Evolutionary conservation across 208 protist species (phyloP), one percentile per base, ranked within the genome.

Genomic region (Leishmania martiniquensis): DNA sequence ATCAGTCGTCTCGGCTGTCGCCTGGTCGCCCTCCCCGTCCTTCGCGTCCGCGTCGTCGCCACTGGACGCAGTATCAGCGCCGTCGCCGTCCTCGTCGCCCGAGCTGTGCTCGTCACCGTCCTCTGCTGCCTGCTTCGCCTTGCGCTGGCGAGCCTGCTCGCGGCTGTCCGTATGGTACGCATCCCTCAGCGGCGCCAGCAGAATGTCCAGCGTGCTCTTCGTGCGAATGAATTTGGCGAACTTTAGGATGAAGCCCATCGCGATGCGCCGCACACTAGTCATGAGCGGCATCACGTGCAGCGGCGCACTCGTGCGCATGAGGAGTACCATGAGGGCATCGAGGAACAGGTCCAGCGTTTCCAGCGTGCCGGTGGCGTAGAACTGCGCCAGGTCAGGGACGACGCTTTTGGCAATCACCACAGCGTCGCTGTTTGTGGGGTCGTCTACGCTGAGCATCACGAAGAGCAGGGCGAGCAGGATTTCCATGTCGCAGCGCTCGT

Each of bases 211-310:
- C 4, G 91, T 89, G 59, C 62, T 69, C 63, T 85, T 88, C 32
- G 74, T 87, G 12, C 87, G 81, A 72, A 96, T 88, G 63, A 89
- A 92, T 55, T 87, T 86, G 15, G 94, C 87, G 74, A 95, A 96
- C 55, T 89, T 86, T 1, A 93, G 82, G 49, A 96, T 76, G 75
- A 89, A 94, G 22, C 92, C 89, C 57, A 85, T 93, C 6, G 90
- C 89, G 70, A 95, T 93, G 68, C 94, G 90, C 10, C 91, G 91
- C 4, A 92, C 78, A 54, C 85, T 95, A 20, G 87, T 89, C 91
- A 96, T 90, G 49, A 97, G 81, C 42, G 94, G 92, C 83, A 95
- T 91, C 47, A 97, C 90, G 72, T 97, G 94, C 75, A 94, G 78
- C 37, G 94, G 91, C 7, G 91, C 70, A 55, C 83, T 87, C 25